Base-by-base conservation (phyloP, 1,139 yeast genomes). In the Hyphopichia pseudoburtonii region DNA sequence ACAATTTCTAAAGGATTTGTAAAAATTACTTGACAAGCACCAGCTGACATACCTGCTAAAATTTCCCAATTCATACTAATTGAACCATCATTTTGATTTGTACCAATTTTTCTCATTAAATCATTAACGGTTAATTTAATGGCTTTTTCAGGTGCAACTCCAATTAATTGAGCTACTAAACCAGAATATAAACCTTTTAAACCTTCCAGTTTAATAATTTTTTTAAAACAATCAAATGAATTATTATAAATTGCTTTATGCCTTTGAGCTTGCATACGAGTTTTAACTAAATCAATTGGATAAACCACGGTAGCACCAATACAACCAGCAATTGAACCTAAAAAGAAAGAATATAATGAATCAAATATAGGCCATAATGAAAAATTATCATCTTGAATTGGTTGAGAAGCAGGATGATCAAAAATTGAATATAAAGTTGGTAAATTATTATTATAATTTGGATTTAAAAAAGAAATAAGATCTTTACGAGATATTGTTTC, bases 131-230 rank as follows among this genome's bases (percentile, higher is more conserved):
- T 90, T 48, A 92, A 78, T 65, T 92, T 92, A 56, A 92, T 92
- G 35, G 97, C 98, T 70, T 92, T 92, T 64, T 92, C 98, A 3
- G 98, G 98, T 0, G 97, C 97, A 35, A 92, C 97, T 46, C 98
- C 98, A 32, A 92, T 81, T 52, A 92, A 71, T 64, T 92, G 98
- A 25, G 97, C 97, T 10, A 88, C 89, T 40, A 92, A 72, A 39
- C 98, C 98, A 10, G 96, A 84, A 62, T 92, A 92, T 39, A 92
- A 73, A n/a, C 97, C 97, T 50, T 75, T 70, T 38, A 86, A 56
- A 33, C 98, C 97, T 66, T 92, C 97, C 44, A 76, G 70, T 35
- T 73, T 66, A 25, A 90, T 46, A 39, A 90, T 89, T 56, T 89
- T 89, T 37, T 73, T 70, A 61, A 89, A 83, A 65, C 97, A 92